These are phyloP conservation scores for Rhododendron mucronatum DNA, from an alignment of 148 eudicot species.

Conservation along the genomic window DNA sequence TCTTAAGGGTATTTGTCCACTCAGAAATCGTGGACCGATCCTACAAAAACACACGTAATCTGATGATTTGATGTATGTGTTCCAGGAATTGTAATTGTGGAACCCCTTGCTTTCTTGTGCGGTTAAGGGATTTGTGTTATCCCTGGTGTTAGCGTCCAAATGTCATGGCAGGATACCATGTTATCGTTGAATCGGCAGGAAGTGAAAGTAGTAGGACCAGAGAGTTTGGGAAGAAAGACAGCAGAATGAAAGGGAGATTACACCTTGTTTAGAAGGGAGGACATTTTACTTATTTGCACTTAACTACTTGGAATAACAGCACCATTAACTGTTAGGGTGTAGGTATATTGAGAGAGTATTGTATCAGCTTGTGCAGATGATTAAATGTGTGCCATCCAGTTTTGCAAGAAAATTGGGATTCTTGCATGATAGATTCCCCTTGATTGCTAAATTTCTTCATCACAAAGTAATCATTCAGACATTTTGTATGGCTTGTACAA, in stretches of 20 bases:
- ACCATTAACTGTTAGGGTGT: not conserved
- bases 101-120: not conserved
- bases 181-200: not conserved
- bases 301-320: not conserved
- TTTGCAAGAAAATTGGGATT: not conserved
- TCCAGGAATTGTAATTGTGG: not conserved
- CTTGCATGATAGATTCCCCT: not conserved
- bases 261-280: not conserved
- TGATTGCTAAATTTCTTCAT: not conserved
- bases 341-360: not conserved
- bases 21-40: too few relatives aligned
- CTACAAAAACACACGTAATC: not conserved
- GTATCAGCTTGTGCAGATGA: not conserved
- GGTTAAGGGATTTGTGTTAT: not conserved
- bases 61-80: not conserved
- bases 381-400: not conserved
- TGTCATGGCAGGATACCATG: not conserved
- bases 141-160: not conserved
- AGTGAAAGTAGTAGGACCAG: not conserved
- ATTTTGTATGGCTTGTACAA: not conserved
- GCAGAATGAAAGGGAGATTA: not conserved
- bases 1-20: too few relatives aligned
- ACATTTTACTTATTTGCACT: not conserved
- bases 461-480: not conserved
- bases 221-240: not conserved